A percentile compares a stretch with the other conserved stretches of the same genome.
These are phyloP conservation scores for Yamadazyma triangularis DNA, from an alignment of 1,139 yeast genomes.

Conservation along the genomic window DNA sequence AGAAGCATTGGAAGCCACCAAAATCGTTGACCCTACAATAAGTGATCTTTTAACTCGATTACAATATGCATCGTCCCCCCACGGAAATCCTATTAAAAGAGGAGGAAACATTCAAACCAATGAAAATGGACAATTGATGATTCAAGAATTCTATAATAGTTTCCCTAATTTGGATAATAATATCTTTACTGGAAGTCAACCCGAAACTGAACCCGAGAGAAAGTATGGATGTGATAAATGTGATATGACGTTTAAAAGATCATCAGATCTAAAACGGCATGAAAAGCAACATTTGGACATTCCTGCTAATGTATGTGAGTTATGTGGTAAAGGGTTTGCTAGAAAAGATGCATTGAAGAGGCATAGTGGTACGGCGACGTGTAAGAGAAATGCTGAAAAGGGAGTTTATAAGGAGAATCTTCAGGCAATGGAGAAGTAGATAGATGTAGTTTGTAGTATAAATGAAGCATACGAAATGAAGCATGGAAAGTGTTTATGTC, in stretches of 20 bases:
- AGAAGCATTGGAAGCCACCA: conserved; percentile 44
- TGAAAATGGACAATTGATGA: conserved; percentile 41
- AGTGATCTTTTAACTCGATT: conserved; percentile 46
- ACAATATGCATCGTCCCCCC: conserved; percentile 54
- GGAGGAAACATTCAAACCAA: conserved; percentile 34
- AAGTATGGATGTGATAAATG: conserved; percentile 48
- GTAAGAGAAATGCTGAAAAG: conserved; percentile 61
- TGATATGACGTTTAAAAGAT: conserved; percentile 53
- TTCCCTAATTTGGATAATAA: conserved; percentile 45
- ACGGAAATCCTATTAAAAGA: conserved; percentile 42
- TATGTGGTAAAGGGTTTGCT: conserved; percentile 79
- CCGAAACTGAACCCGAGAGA: conserved; percentile 15
- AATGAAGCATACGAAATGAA: no score
- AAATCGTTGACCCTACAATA: conserved; percentile 50
- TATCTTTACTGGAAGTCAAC: conserved; percentile 20
- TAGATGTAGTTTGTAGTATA: no score
- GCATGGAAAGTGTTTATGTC: no score
- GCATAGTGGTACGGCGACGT: conserved; percentile 67
- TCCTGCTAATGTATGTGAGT: conserved; percentile 66
- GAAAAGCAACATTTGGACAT: conserved; percentile 54
- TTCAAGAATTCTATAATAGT: conserved; percentile 37
- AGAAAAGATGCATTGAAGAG: conserved; percentile 75
- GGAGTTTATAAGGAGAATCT: conserved; percentile 35
- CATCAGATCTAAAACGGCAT: conserved; percentile 63
- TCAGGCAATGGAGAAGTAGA: no score